Conservation (phyloP, 208 protist species). For the Jaenimonas drosophilae region DNA sequence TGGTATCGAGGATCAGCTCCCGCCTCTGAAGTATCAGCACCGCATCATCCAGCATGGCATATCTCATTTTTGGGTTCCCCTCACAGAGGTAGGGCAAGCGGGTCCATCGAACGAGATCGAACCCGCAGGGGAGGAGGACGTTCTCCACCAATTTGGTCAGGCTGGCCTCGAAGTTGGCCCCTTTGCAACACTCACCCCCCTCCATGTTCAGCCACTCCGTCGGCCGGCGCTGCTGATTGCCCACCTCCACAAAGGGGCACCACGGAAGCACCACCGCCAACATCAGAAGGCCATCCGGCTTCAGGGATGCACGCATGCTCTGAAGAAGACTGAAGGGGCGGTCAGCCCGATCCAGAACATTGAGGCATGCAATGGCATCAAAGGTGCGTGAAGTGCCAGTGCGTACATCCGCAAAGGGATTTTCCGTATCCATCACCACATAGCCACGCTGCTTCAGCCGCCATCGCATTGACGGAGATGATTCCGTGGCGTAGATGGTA, state of each 20-base stretch:
- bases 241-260: constrained; percentile 82
- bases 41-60: constrained; percentile 66
- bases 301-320: constrained; percentile 52
- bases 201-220: constrained; percentile 63
- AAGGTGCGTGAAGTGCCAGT: constrained; percentile 8
- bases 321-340: constrained; percentile 43
- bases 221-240: constrained; percentile 33
- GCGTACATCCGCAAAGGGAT: constrained; percentile 25
- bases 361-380: constrained; percentile 70
- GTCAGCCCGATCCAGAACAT: constrained; percentile 80
- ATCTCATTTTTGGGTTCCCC: constrained; percentile 63
- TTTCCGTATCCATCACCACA: constrained; percentile 38
- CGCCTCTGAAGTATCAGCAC: constrained; percentile 39
- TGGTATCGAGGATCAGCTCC: not conserved
- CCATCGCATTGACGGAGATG: constrained; percentile 68
- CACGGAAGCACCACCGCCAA: constrained; percentile 81
- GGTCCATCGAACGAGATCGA: constrained; percentile 77
- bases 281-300: constrained; percentile 39
- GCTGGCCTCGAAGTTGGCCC: constrained; percentile 61
- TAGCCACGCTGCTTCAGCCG: constrained; percentile 62
- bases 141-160: constrained; percentile 56
- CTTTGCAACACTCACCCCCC: constrained; percentile 65
- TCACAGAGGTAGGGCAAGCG: constrained; percentile 77
- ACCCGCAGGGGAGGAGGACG: constrained; percentile 61
- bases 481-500: constrained; percentile 58